Evolutionary conservation across 441 rosid genomes (phyloP).

Genomic region (Metrosideros polymorpha): DNA sequence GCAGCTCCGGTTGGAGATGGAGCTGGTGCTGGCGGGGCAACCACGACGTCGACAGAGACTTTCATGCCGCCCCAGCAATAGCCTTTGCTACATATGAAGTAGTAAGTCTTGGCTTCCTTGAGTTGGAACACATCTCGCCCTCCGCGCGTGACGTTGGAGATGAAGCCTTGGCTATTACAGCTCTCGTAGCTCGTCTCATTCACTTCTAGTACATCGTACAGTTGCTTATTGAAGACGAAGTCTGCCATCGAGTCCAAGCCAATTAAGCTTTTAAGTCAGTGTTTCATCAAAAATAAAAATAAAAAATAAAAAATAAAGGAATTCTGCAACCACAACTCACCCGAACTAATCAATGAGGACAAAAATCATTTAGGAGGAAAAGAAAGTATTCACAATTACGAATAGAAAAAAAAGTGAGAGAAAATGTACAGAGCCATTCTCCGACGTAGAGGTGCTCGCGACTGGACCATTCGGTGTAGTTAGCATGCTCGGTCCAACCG

Average conservation of each 20-base stretch:
- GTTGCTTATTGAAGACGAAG: constrained; percentile 27
- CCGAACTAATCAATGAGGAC: background rate
- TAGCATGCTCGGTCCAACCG: constrained; percentile 31
- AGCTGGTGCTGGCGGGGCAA: constrained; percentile 4
- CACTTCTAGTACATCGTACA: constrained; percentile 42
- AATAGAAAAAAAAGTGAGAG: background rate
- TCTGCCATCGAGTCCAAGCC: background rate
- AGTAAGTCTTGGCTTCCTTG: constrained; percentile 28
- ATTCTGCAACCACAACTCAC: background rate
- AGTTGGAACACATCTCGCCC: constrained; percentile 51
- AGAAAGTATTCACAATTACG: background rate
- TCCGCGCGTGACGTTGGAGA: constrained; percentile 40
- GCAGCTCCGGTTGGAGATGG: constrained; percentile 10
- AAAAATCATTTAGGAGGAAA: background rate
- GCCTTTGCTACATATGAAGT: constrained; percentile 41
- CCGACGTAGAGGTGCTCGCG: constrained; percentile 18
- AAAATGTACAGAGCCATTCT: constrained; percentile 42
- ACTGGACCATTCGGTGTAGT: constrained; percentile 34
- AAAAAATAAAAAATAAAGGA: background rate
- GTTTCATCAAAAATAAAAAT: background rate
- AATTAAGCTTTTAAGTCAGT: background rate
- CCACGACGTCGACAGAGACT: constrained; percentile 19
- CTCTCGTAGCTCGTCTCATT: constrained; percentile 39
- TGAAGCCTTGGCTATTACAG: constrained; percentile 31
- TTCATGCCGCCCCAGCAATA: constrained; percentile 49